Evolutionary conservation across 148 eudicot genomes (phyloP).

Genomic region (Hydrangea macrophylla): DNA sequence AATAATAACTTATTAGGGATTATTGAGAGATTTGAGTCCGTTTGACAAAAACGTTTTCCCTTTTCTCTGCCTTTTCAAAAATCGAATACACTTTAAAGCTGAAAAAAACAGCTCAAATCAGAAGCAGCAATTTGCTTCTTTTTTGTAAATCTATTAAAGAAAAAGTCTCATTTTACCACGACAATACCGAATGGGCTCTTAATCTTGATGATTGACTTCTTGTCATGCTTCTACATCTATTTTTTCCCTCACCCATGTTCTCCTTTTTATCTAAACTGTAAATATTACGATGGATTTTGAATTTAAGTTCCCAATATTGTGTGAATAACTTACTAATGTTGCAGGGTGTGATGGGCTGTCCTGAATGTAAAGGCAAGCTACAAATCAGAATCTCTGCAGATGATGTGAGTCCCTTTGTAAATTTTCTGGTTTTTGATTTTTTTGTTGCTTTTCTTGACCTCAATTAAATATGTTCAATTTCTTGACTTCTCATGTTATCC

Average conservation of each 20-base stretch:
- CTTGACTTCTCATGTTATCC: neutral
- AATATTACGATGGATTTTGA: neutral
- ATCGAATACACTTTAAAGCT: too few relatives aligned
- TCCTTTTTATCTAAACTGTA: neutral
- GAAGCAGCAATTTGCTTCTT: too few relatives aligned
- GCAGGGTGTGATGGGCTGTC: constrained; percentile 93
- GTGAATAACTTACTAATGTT: constrained; percentile 10
- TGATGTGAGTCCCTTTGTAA: constrained; percentile 52
- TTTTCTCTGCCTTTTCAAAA: too few relatives aligned
- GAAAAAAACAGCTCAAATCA: too few relatives aligned
- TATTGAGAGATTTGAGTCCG: too few relatives aligned
- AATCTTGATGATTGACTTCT: neutral
- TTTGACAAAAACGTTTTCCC: too few relatives aligned
- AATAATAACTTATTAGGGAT: too few relatives aligned
- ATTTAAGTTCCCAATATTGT: neutral
- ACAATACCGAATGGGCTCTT: too few relatives aligned
- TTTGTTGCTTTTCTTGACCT: neutral
- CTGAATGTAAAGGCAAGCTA: constrained; percentile 74
- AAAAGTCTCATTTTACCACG: too few relatives aligned
- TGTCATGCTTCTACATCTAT: neutral
- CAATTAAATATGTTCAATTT: neutral
- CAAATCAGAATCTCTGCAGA: constrained; percentile 82
- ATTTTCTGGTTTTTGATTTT: constrained; percentile 1
- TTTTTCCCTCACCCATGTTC: neutral
- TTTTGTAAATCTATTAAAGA: too few relatives aligned